Evolutionary conservation across 495 filamentous ascomycete genomes (phyloP), one percentile per base, ranked within the genome.

Genomic region (Aspergillus baeticus): DNA sequence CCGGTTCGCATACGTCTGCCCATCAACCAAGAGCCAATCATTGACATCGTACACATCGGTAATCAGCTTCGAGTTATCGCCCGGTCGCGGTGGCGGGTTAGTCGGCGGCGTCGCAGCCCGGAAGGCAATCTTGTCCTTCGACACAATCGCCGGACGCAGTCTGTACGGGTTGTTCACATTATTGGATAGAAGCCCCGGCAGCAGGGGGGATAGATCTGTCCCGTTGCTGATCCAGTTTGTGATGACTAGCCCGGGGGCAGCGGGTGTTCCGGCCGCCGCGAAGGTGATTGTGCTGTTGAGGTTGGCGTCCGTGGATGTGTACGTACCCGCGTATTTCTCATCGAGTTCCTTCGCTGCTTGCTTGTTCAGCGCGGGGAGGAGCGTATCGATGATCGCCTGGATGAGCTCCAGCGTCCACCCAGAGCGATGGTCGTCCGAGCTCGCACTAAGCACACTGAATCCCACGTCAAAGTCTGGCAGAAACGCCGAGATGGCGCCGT

Each of bases 381-480:
- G 11, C 5, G 55, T 35, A 23, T 55, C 51, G 13, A 35, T 47
- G 17, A 62, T 26, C 26, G 50, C n/a, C 20, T 62, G 54, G 10
- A 55, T 70, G n/a, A 55, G 21, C 13, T 26, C 6, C 23, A 56
- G 54, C 6, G 54, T 46, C 34, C 15, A 26, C 6, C 0, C 8
- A 21, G 11, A 36, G 22, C 55, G 64, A 22, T n/a, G n/a, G 55
- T 42, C 5, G 6, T 22, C 17, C 2, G 63, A 56, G 21, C 69
- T 63, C 1, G 71, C 69, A 5, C 39, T 52, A 7, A 77, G 65
- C 15, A 77, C 55, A 7, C 51, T 75, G 51, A 78, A 78, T 1
- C 77, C 74, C 5, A 63, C 49, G 21, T 67, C 61, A 57, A 71
- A 77, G 37, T 78, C 74, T 0, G 77, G 77, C 2, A 76, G 43